Evolutionary conservation across 139 green algal genomes (phyloP), one percentile per base, ranked within the genome.

Genomic region (Haematococcus sp.): DNA sequence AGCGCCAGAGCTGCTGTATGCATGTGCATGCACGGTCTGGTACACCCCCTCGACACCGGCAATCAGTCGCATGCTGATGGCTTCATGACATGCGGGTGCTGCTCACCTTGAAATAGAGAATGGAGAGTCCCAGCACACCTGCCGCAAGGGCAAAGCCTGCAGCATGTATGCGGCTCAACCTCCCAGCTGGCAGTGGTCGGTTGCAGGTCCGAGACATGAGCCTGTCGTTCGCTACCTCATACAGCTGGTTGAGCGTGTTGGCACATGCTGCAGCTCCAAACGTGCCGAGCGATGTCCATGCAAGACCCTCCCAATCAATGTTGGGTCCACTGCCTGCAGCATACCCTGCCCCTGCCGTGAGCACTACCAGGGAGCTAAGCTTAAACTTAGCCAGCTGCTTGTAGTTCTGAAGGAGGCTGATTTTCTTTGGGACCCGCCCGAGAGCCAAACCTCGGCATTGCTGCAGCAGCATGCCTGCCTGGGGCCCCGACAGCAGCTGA

Each of bases 241-340:
- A 94, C n/a, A 92, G 66, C 81, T 99, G 96, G 72, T 99, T 99
- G 1, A 98, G 74, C 0, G 95, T 90, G 85, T 99, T 99, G 71
- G 96, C 96, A 25, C 85, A 93, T 0, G 93, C 89, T 23, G 95
- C 86, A 25, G 84, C 86, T 0, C 89, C 84, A 34, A 97, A 84
- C 2, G 96, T 99, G 35, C 96, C 96, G 4, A 97, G 40, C 2
- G 79, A 90, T 1, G 93, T 97, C 88, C 87, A 97, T 2, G 66
- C 84, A 0, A 98, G 77, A 32, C 85, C 81, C 0, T 35, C 69
- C 83, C 87, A 97, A 60, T 88, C 73, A 71, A 95, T 79, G 0
- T 1, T 17, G 54, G 95, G 82, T 1, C 81, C 82, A 78, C 92
- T 92, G 73, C 92, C 91, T 44, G 92, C 82, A 3, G 92, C 90